Evolutionary conservation across 441 rosid species (phyloP).

Genomic region (Manihot esculenta): DNA sequence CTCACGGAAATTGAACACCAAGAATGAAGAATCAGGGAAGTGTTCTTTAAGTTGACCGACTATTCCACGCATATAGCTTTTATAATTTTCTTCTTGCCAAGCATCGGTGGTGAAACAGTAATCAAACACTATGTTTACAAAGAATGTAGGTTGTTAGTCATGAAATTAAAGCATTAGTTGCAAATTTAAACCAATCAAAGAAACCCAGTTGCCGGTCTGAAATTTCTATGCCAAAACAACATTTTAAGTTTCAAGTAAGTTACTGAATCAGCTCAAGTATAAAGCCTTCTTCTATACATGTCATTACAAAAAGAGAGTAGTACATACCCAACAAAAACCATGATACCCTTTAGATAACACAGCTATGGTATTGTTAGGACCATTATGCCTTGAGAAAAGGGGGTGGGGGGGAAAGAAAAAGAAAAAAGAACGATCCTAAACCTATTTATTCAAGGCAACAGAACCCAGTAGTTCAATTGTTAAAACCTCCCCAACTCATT

Average conservation of each 20-base stretch:
- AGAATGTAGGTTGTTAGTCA: constrained; percentile 25
- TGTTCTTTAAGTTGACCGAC: constrained; percentile 63
- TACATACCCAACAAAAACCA: not conserved
- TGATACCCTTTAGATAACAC: not conserved
- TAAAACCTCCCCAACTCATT: not conserved
- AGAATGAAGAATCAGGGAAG: constrained; percentile 63
- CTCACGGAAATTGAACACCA: constrained; percentile 87
- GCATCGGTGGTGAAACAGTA: constrained; percentile 69
- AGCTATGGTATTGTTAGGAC: no score
- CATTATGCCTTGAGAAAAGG: no score
- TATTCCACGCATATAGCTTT: constrained; percentile 56
- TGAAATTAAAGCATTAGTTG: not conserved
- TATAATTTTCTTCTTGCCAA: constrained; percentile 57
- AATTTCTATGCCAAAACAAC: not conserved
- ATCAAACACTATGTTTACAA: constrained; percentile 63
- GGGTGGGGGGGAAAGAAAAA: no score
- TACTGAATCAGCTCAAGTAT: not conserved
- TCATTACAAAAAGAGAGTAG: not conserved
- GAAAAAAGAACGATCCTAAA: not conserved
- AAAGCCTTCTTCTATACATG: not conserved
- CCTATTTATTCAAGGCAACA: not conserved
- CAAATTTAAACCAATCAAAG: constrained; percentile 4
- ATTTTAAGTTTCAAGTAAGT: not conserved
- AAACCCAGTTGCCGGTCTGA: not conserved
- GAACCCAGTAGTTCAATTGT: not conserved